Evolutionary conservation across 805 yeast species (phyloP).

Genomic region (Starmera dryadoides): DNA sequence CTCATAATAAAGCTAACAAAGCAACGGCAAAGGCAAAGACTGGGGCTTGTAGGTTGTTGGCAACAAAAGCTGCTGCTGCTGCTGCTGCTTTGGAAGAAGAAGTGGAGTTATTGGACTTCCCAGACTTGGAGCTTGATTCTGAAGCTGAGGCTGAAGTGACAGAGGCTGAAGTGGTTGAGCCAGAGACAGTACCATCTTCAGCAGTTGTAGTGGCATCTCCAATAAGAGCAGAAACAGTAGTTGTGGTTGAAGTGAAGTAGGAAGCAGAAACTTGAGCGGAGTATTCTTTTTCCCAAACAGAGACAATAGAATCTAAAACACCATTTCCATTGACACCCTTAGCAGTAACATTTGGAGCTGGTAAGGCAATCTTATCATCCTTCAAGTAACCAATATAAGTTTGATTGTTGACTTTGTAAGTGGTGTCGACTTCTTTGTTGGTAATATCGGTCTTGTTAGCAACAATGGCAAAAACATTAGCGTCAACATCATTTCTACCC

Average conservation of each 20-base stretch:
- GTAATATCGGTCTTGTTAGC: constrained; percentile 28
- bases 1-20: too few relatives aligned
- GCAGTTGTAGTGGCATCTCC: constrained; percentile 11
- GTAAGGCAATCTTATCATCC: constrained; percentile 22
- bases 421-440: constrained; percentile 26
- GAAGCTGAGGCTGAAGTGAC: constrained; percentile 6
- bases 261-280: constrained; percentile 18
- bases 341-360: constrained; percentile 31
- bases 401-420: constrained; percentile 24
- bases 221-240: constrained; percentile 14
- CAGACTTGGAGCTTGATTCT: neutral
- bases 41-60: too few relatives aligned
- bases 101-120: neutral
- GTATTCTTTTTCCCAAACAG: constrained; percentile 26
- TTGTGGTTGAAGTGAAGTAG: constrained; percentile 27
- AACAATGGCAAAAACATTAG: constrained; percentile 38
- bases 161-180: constrained; percentile 5
- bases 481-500: constrained; percentile 44
- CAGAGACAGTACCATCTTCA: constrained; percentile 6
- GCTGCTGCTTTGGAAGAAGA: neutral
- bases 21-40: too few relatives aligned
- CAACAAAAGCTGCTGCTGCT: too few relatives aligned
- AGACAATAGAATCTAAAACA: constrained; percentile 23
- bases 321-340: constrained; percentile 26
- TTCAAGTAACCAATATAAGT: constrained; percentile 26